phyloP scores from a whole-genome alignment of 495 filamentous ascomycete genomes.

The Talaromyces thailandensis region DNA sequence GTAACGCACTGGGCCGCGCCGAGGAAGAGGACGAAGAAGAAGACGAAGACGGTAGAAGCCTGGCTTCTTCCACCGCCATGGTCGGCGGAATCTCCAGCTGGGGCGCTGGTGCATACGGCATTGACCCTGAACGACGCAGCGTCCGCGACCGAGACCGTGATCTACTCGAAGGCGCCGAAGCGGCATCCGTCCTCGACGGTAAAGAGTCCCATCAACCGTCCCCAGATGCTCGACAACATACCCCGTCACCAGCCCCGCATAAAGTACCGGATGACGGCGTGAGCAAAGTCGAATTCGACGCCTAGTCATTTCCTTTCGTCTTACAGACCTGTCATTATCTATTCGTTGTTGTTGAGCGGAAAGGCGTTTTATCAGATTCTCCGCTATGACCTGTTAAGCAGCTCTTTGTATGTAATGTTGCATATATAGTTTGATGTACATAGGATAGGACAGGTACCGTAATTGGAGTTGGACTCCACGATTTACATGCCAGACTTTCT shows the following conservation, averaged over 20 bases:
- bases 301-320: not conserved
- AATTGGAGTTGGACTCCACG: not conserved
- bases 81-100: conserved; percentile 36
- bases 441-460: not conserved
- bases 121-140: conserved; percentile 49
- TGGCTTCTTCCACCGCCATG: conserved; percentile 16
- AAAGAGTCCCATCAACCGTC: conserved; percentile 6
- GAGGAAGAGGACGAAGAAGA: conserved; percentile 75
- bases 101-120: conserved; percentile 40
- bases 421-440: not conserved
- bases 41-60: conserved; percentile 35
- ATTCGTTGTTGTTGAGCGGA: not conserved
- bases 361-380: not conserved
- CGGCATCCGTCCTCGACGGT: conserved; percentile 4
- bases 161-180: conserved; percentile 71
- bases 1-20: conserved; percentile 62
- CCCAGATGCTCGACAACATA: not conserved
- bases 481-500: no score
- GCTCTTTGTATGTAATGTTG: not conserved
- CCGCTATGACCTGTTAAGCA: not conserved
- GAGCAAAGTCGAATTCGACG: conserved; percentile 4
- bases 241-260: not conserved
- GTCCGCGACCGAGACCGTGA: conserved; percentile 68
- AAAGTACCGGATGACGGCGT: not conserved
- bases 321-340: not conserved